These are phyloP conservation scores for Kandelia obovata DNA, from an alignment of 345 rosid genomes.

Conservation along the genomic window DNA sequence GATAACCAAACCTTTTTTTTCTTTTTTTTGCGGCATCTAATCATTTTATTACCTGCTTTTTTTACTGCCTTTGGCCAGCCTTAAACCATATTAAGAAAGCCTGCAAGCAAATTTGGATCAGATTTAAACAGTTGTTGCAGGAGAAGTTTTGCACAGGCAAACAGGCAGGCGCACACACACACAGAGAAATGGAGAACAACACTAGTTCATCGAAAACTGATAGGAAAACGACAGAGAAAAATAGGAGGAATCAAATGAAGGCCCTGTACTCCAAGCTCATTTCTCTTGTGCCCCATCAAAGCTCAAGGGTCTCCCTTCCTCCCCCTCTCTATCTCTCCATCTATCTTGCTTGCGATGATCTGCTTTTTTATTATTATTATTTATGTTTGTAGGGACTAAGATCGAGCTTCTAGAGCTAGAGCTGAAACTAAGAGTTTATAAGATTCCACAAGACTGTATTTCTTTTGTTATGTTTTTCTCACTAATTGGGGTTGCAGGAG, in stretches of 20 bases:
- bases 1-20: constrained; percentile 9
- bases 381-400: neutral
- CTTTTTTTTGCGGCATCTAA: constrained; percentile 15
- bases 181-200: constrained; percentile 33
- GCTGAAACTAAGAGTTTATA: too few relatives aligned
- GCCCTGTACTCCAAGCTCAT: constrained; percentile 46
- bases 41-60: constrained; percentile 13
- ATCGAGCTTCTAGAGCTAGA: too few relatives aligned
- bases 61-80: constrained; percentile 15
- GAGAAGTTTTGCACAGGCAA: neutral
- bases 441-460: neutral
- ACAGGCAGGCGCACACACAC: neutral
- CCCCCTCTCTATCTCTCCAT: constrained; percentile 4
- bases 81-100: constrained; percentile 1
- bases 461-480: neutral
- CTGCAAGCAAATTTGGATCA: neutral
- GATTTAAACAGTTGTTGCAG: neutral
- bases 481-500: constrained; percentile 30
- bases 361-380: neutral
- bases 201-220: constrained; percentile 45
- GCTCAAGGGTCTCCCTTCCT: constrained; percentile 24
- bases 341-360: neutral
- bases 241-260: constrained; percentile 67
- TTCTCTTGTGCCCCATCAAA: constrained; percentile 45
- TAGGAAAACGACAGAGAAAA: constrained; percentile 51